phyloP scores from a whole-genome alignment of 2,329 filamentous ascomycete genomes.

The Penicillium sp. region DNA sequence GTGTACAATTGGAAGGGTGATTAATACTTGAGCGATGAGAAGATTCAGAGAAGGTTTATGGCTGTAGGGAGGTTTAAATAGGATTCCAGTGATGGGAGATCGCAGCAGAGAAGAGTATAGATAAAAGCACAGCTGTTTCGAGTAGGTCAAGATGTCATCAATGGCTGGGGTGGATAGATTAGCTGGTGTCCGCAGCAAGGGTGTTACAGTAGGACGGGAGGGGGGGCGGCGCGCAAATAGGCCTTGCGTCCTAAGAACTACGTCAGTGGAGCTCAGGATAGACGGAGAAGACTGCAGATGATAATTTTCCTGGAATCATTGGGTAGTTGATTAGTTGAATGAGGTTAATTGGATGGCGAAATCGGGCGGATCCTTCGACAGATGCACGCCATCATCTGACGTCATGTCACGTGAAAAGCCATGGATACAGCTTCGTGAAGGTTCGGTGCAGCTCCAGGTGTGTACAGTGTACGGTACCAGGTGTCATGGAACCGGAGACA shows the following conservation, averaged over 20 bases:
- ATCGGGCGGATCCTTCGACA: not conserved
- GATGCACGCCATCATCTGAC: constrained; percentile 21
- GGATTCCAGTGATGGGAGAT: not conserved
- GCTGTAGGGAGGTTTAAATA: not conserved
- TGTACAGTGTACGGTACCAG: no score
- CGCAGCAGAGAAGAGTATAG: not conserved
- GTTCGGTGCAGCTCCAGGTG: not conserved
- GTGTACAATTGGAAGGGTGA: not conserved
- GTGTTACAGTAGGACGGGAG: not conserved
- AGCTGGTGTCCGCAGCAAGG: not conserved
- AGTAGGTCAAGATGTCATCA: constrained; percentile 7
- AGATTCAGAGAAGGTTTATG: not conserved
- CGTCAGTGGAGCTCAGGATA: constrained; percentile 18
- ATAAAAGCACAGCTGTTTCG: not conserved
- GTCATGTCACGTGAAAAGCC: constrained; percentile 22
- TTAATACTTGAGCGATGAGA: not conserved
- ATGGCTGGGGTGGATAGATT: constrained; percentile 3
- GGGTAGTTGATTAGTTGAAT: not conserved
- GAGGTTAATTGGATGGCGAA: not conserved
- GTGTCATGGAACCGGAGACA: not conserved
- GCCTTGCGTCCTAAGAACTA: constrained; percentile 5
- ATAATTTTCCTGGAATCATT: not conserved
- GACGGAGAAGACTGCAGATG: not conserved
- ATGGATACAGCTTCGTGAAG: not conserved
- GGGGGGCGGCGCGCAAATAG: not conserved